Conservation (phyloP, 768 basidiomycete genomes). For the Lactifluus volemus region DNA sequence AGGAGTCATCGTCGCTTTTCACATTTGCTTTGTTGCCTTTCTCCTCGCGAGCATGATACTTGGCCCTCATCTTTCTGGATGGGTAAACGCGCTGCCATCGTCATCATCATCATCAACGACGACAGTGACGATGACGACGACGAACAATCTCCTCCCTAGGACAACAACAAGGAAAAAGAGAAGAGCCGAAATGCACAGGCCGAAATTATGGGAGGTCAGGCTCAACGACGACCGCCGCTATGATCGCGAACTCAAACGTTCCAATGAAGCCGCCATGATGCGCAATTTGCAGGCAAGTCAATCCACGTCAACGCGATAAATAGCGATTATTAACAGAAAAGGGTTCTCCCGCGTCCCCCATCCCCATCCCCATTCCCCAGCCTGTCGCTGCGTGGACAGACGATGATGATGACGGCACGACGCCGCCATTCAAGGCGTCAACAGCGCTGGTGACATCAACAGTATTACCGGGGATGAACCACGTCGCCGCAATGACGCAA, state of each 20-base stretch:
- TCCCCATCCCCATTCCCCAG: too few relatives aligned
- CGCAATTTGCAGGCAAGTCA: slow-evolving; percentile 9
- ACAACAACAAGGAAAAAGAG: too few relatives aligned
- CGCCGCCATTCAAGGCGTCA: neutral
- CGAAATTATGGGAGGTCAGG: slow-evolving; percentile 12
- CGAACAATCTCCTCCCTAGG: neutral
- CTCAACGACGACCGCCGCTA: neutral
- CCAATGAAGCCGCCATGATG: neutral
- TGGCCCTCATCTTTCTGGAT: neutral
- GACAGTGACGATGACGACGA: too few relatives aligned
- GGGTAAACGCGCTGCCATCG: neutral
- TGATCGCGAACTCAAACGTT: neutral
- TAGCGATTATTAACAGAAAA: neutral
- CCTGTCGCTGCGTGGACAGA: slow-evolving; percentile 7
- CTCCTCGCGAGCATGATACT: neutral
- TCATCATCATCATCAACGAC: neutral
- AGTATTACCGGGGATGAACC: neutral
- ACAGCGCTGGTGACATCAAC: neutral
- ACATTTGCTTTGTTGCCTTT: neutral
- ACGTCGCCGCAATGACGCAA: neutral
- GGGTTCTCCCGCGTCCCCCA: too few relatives aligned
- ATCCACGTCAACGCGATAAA: neutral
- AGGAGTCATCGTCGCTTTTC: neutral
- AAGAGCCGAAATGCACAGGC: neutral
- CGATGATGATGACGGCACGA: neutral